Conservation (phyloP, 192 early-diverging fungal genomes). For the Backusella mclennaniae region DNA sequence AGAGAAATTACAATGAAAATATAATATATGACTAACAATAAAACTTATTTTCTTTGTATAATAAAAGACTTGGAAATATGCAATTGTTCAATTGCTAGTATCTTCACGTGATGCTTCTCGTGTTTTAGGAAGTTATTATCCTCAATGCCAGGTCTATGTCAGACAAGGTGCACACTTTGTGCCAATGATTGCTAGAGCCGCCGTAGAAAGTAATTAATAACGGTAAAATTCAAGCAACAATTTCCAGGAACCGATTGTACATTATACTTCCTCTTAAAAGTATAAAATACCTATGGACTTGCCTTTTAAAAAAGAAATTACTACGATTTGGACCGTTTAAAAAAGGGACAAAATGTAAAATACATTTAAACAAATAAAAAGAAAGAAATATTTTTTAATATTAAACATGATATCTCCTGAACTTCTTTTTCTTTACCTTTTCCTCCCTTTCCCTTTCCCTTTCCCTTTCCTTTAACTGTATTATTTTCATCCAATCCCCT, state of each 20-base stretch:
- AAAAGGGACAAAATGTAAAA: slow-evolving; percentile 7
- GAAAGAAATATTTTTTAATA: neutral
- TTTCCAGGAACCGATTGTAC: neutral
- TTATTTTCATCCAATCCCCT: neutral
- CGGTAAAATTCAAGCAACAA: neutral
- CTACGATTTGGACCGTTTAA: slow-evolving; percentile 1
- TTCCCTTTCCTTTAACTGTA: neutral
- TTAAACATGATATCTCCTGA: neutral
- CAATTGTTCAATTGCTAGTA: slow-evolving; percentile 28
- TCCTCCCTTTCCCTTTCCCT: neutral
- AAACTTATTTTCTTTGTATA: neutral
- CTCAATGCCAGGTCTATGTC: slow-evolving; percentile 29
- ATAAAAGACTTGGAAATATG: slow-evolving; percentile 39
- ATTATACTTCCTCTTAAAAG: neutral
- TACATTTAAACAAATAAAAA: neutral
- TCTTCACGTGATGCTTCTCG: slow-evolving; percentile 4
- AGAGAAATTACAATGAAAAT: neutral
- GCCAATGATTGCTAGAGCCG: slow-evolving; percentile 20
- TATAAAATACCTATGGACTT: neutral
- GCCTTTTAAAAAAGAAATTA: neutral
- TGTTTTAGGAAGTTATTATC: slow-evolving; percentile 21
- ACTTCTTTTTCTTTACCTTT: neutral
- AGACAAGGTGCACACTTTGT: slow-evolving; percentile 38
- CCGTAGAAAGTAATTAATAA: slow-evolving; percentile 35
- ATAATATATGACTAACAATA: neutral